These are phyloP conservation scores for Globisporangium viniferum DNA, from an alignment of 352 stramenopile species.

Conservation along the genomic window DNA sequence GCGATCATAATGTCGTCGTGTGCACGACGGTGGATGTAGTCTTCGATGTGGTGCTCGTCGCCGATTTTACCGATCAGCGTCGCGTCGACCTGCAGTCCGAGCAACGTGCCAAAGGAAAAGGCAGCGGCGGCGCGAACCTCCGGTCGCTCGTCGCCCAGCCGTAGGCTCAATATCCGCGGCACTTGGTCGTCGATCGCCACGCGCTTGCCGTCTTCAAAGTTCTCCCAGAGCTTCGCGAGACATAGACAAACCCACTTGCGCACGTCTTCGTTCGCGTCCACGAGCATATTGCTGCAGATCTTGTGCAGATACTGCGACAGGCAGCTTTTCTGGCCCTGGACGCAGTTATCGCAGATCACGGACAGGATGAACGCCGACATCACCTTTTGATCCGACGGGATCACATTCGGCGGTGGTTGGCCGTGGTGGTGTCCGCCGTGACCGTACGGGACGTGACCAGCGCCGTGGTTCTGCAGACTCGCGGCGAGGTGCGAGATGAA, in stretches of 20 bases:
- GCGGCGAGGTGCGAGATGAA: conserved; percentile 94
- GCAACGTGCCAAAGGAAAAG: conserved; percentile 91
- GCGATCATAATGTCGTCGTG: conserved; percentile 71
- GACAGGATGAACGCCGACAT: conserved; percentile 96
- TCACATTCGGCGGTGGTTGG: conserved; percentile 23
- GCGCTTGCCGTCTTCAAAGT: conserved; percentile 87
- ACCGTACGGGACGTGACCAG: conserved; percentile 10
- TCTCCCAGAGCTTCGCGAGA: conserved; percentile 94
- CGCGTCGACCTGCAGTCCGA: conserved; percentile 78
- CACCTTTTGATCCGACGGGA: conserved; percentile 91
- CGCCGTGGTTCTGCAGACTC: conserved; percentile 44
- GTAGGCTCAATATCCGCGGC: conserved; percentile 74
- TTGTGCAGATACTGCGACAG: conserved; percentile 88
- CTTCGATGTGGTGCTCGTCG: conserved; percentile 47
- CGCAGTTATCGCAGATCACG: conserved; percentile 92
- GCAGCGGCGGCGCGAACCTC: conserved; percentile 92
- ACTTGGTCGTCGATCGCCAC: conserved; percentile 83
- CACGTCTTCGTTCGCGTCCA: conserved; percentile 64
- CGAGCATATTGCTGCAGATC: conserved; percentile 66
- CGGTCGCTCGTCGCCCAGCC: conserved; percentile 82
- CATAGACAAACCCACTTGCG: conserved; percentile 90
- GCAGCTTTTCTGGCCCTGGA: conserved; percentile 91
- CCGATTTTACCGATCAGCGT: conserved; percentile 45
- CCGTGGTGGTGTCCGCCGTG: conserved; percentile 12
- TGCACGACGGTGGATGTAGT: conserved; percentile 55